phyloP scores from a whole-genome alignment of 2,329 filamentous ascomycete species.

The Cladophialophora bantiana region DNA sequence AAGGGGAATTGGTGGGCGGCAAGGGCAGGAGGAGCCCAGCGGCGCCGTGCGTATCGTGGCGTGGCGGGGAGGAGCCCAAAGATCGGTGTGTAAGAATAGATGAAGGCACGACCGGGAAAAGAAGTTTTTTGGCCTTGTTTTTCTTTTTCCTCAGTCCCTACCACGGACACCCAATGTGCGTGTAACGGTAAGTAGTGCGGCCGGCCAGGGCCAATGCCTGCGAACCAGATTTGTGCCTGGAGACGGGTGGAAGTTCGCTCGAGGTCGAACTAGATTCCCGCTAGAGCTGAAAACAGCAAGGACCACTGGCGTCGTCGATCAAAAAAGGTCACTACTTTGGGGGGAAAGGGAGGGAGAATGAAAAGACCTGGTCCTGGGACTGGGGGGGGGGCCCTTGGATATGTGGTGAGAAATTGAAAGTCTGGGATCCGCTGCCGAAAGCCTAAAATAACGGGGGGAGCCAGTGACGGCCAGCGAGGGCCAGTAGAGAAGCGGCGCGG shows the following conservation, averaged over 20 bases:
- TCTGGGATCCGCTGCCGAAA: slow-evolving; percentile 27
- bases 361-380: slow-evolving; percentile 11
- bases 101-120: slow-evolving; percentile 7
- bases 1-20: slow-evolving; percentile 6
- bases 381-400: slow-evolving; percentile 9
- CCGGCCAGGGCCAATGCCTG: neutral
- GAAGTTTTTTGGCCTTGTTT: slow-evolving; percentile 13
- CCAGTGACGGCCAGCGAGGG: slow-evolving; percentile 10
- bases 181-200: slow-evolving; percentile 14
- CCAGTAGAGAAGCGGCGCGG: slow-evolving; percentile 28
- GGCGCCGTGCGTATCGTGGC: slow-evolving; percentile 2
- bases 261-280: slow-evolving; percentile 1
- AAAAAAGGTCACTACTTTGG: slow-evolving; percentile 7
- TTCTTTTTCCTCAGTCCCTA: slow-evolving; percentile 6
- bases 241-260: slow-evolving; percentile 20
- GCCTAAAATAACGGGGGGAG: slow-evolving; percentile 28
- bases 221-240: slow-evolving; percentile 8
- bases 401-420: slow-evolving; percentile 21
- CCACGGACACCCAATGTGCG: slow-evolving; percentile 7
- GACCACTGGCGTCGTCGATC: slow-evolving; percentile 6
- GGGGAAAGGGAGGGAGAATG: neutral
- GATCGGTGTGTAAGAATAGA: slow-evolving; percentile 19
- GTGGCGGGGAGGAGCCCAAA: slow-evolving; percentile 13
- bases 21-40: slow-evolving; percentile 16
- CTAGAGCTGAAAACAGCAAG: slow-evolving; percentile 21